Conservation (phyloP, 208 protist species). For the Wallacemonas sp. region DNA sequence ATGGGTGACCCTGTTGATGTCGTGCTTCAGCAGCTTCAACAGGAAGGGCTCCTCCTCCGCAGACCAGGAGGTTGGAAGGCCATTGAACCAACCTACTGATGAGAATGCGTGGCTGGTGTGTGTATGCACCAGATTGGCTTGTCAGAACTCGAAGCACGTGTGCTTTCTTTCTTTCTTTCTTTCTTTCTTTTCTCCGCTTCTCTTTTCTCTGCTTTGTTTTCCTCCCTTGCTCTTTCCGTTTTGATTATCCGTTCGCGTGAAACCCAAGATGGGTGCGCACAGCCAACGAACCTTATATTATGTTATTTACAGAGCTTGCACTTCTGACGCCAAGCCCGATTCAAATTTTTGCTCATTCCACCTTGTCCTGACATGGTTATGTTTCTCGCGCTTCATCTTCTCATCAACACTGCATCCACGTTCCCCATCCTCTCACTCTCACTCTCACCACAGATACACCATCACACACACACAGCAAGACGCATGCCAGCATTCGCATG, state of each 20-base stretch:
- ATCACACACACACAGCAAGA: too few relatives aligned
- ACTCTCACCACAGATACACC: too few relatives aligned
- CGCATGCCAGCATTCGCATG: too few relatives aligned
- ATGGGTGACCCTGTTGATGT: constrained; percentile 50
- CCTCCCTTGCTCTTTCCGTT: constrained; percentile 12
- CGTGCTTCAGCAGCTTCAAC: constrained; percentile 59
- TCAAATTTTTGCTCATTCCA: too few relatives aligned
- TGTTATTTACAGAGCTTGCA: not conserved
- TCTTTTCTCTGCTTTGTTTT: constrained; percentile 16
- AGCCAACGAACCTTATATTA: not conserved
- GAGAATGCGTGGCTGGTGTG: too few relatives aligned
- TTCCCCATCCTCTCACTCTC: too few relatives aligned
- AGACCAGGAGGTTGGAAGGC: constrained; percentile 45
- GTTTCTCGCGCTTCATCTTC: too few relatives aligned
- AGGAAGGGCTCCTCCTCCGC: constrained; percentile 58
- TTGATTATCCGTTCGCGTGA: not conserved
- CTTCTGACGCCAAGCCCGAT: too few relatives aligned
- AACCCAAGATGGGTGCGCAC: not conserved
- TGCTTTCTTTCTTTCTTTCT: constrained; percentile 13
- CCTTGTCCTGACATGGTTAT: too few relatives aligned
- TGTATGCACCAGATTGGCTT: too few relatives aligned
- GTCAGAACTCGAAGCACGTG: not conserved
- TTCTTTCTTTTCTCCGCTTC: constrained; percentile 19
- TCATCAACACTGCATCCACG: too few relatives aligned
- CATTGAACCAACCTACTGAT: constrained; percentile 25